Evolutionary conservation across 139 green algal genomes (phyloP).

Genomic region (Haematococcus sp.): DNA sequence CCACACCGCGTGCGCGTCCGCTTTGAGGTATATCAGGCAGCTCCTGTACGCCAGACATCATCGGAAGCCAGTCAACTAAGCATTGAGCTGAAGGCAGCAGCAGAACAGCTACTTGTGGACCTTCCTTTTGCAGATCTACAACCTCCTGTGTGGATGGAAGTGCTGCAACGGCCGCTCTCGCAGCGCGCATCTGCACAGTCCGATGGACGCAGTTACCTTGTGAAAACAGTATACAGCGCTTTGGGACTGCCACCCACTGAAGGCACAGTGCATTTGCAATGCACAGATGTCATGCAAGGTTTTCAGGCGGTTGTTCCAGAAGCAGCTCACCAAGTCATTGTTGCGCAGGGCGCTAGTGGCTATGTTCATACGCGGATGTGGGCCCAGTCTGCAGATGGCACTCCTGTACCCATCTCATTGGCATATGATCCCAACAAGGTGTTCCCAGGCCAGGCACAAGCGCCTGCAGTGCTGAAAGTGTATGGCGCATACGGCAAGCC

Average conservation of each 20-base stretch:
- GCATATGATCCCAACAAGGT: background rate
- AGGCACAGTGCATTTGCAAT: too few relatives aligned
- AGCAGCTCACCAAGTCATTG: background rate
- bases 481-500: slow-evolving; percentile 23
- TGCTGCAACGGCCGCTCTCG: too few relatives aligned
- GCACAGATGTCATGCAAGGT: too few relatives aligned
- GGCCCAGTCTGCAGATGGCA: background rate
- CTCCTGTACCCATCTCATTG: slow-evolving; percentile 2
- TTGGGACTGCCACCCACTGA: too few relatives aligned
- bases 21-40: slow-evolving; percentile 1
- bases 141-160: too few relatives aligned
- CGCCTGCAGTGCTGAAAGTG: slow-evolving; percentile 17
- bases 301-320: background rate
- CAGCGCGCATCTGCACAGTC: too few relatives aligned
- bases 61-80: too few relatives aligned
- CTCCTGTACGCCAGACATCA: background rate
- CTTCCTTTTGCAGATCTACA: too few relatives aligned
- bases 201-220: too few relatives aligned
- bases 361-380: background rate
- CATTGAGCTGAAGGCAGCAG: too few relatives aligned
- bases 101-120: too few relatives aligned
- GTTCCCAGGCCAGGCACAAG: background rate
- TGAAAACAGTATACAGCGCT: too few relatives aligned
- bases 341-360: background rate
- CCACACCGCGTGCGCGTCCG: background rate